phyloP scores from a whole-genome alignment of 2,329 filamentous ascomycete genomes.

The Thelonectria discophora region DNA sequence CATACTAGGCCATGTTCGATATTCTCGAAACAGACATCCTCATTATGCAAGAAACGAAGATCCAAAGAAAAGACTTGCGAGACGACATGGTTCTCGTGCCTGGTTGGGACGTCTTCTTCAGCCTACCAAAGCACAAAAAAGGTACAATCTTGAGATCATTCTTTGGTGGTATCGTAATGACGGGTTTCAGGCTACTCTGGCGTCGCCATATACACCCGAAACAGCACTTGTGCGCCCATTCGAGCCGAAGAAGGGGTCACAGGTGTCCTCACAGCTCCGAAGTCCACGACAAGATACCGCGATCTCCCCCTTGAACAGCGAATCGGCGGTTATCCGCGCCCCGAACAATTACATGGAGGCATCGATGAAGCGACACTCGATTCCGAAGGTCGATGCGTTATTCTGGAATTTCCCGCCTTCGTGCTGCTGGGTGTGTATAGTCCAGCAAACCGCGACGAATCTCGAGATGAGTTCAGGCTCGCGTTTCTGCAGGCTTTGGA shows the following conservation, averaged over 20 bases:
- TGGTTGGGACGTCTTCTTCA: conserved; percentile 97
- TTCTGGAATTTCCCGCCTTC: conserved; percentile 94
- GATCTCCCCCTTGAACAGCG: conserved; percentile 77
- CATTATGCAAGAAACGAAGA: conserved; percentile 95
- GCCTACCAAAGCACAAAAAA: conserved; percentile 92
- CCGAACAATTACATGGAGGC: conserved; percentile 68
- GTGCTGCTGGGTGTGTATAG: conserved; percentile 93
- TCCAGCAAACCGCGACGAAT: conserved; percentile 87
- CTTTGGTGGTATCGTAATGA: conserved; percentile 2
- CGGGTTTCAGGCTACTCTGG: conserved; percentile 83
- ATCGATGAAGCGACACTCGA: conserved; percentile 80
- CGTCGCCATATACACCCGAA: conserved; percentile 94
- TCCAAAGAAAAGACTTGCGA: conserved; percentile 87
- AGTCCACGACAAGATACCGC: conserved; percentile 74
- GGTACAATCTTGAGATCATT: conserved; percentile 57
- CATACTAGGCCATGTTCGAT: conserved; percentile 84
- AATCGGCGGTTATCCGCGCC: conserved; percentile 88
- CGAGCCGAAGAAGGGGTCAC: conserved; percentile 94
- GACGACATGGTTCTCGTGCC: conserved; percentile 97
- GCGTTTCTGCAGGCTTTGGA: conserved; percentile 85
- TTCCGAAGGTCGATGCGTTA: conserved; percentile 88
- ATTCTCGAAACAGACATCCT: conserved; percentile 92
- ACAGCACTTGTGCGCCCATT: conserved; percentile 83
- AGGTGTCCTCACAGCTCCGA: conserved; percentile 79
- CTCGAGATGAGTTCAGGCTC: conserved; percentile 81